Conservation (phyloP, 2,329 filamentous ascomycete genomes). For the Calonectria naviculata region DNA sequence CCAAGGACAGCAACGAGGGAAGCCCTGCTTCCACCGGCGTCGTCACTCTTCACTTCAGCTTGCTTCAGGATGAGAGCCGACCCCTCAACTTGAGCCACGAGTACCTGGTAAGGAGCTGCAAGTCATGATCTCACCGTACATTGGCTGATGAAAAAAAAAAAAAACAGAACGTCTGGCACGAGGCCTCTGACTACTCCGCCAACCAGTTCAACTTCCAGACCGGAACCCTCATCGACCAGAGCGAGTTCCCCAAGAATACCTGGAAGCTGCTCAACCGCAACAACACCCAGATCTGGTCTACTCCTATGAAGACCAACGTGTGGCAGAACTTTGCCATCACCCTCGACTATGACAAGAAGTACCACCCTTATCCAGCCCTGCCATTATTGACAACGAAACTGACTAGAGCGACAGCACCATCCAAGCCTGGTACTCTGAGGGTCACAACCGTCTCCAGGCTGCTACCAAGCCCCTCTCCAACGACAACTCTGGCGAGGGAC, state of each 20-base stretch:
- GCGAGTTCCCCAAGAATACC: constrained; percentile 46
- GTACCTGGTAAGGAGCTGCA: constrained; percentile 60
- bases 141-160: constrained; percentile 7
- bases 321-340: constrained; percentile 73
- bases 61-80: constrained; percentile 62
- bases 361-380: background rate
- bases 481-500: constrained; percentile 66
- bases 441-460: constrained; percentile 54
- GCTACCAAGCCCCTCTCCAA: constrained; percentile 60
- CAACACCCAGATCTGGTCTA: constrained; percentile 61
- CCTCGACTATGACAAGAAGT: constrained; percentile 68
- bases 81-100: constrained; percentile 70
- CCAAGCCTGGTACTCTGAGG: constrained; percentile 67
- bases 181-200: constrained; percentile 57
- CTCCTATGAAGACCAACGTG: constrained; percentile 58
- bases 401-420: constrained; percentile 56
- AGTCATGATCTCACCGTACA: no score
- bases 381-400: constrained; percentile 1
- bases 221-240: constrained; percentile 60
- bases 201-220: constrained; percentile 67
- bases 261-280: constrained; percentile 61
- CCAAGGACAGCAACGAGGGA: constrained; percentile 53
- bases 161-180: constrained; percentile 54
- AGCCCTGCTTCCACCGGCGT: constrained; percentile 62
- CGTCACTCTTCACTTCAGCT: constrained; percentile 71